Conservation (phyloP, 2,329 filamentous ascomycete species). For the Phoma herbarum region DNA sequence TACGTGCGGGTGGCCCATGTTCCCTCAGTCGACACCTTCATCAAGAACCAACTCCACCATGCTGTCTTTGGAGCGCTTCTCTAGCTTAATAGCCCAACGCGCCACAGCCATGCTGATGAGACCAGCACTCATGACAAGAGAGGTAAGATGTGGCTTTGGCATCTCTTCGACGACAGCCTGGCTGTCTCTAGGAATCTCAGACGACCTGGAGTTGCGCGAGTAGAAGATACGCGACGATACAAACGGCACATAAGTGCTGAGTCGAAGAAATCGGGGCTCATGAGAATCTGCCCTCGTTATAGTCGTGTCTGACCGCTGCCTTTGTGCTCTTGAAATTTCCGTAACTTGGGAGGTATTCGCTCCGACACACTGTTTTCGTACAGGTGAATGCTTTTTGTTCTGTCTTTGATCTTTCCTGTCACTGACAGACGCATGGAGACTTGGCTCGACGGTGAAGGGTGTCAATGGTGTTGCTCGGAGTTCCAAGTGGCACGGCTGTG, state of each 20-base stretch:
- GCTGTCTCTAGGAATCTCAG: conserved; percentile 33
- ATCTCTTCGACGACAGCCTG: conserved; percentile 43
- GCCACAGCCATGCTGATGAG: conserved; percentile 46
- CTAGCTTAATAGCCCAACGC: conserved; percentile 32
- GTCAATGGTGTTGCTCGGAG: conserved; percentile 37
- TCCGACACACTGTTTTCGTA: conserved; percentile 31
- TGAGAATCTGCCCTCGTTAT: conserved; percentile 26
- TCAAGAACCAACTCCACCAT: conserved; percentile 32
- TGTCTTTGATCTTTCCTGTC: conserved; percentile 11
- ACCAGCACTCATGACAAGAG: conserved; percentile 46
- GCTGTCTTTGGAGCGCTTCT: conserved; percentile 17
- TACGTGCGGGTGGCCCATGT: neutral
- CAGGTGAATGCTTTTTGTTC: conserved; percentile 21
- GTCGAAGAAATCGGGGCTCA: conserved; percentile 45
- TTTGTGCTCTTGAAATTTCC: conserved; percentile 24
- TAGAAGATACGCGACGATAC: conserved; percentile 48
- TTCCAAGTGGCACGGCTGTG: conserved; percentile 42
- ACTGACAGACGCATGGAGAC: neutral
- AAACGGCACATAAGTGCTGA: conserved; percentile 43
- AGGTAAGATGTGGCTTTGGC: conserved; percentile 41
- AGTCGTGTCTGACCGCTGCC: conserved; percentile 32
- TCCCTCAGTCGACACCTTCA: conserved; percentile 8
- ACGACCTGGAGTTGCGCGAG: conserved; percentile 33
- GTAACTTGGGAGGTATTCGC: neutral
- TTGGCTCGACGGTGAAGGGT: conserved; percentile 31